phyloP scores from a whole-genome alignment of 768 basidiomycete species.

The Leccinum barrowsii region DNA sequence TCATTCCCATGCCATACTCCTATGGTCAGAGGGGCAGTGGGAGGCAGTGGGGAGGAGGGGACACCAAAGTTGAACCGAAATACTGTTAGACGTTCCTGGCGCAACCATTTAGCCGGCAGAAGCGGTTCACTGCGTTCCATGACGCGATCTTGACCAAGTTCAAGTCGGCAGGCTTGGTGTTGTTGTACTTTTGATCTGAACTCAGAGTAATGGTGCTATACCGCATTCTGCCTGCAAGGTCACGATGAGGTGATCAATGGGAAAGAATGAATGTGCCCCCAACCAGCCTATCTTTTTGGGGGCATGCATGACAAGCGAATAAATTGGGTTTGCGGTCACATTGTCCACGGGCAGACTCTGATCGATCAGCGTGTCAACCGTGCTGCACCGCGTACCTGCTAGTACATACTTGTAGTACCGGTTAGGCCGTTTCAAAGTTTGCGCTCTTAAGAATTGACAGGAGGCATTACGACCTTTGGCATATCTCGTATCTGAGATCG shows the following conservation, averaged over 20 bases:
- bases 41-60: neutral
- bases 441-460: neutral
- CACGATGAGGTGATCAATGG: neutral
- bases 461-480: neutral
- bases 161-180: too few species aligned
- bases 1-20: neutral
- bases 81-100: neutral
- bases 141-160: too few species aligned
- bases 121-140: slow-evolving; percentile 2
- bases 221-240: neutral
- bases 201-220: neutral
- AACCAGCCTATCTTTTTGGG: neutral
- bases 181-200: neutral
- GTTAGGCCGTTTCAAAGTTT: neutral
- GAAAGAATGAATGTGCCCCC: neutral
- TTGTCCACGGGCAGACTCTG: neutral
- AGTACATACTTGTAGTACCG: neutral
- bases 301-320: neutral
- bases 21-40: neutral
- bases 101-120: neutral
- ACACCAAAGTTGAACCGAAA: neutral
- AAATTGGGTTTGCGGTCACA: neutral
- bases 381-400: neutral
- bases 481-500: slow-evolving; percentile 4
- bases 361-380: neutral